Evolutionary conservation across 2,329 filamentous ascomycete species (phyloP).

Genomic region (Colletotrichum scovillei): DNA sequence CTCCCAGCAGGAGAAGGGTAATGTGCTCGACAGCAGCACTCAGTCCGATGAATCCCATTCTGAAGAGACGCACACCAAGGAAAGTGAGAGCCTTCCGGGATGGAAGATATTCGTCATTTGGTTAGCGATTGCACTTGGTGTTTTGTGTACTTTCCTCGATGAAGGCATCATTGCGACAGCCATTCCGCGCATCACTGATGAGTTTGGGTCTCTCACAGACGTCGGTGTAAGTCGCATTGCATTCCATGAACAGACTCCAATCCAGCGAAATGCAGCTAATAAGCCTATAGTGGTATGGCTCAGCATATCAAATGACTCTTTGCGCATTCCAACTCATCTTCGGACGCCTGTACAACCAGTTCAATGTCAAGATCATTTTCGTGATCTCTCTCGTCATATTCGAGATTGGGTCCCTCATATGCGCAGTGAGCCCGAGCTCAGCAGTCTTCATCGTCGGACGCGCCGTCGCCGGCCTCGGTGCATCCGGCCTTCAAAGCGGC

Average conservation of each 20-base stretch:
- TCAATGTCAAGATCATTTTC: constrained; percentile 44
- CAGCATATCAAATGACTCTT: constrained; percentile 42
- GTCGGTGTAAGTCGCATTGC: constrained; percentile 46
- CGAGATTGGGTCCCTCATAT: constrained; percentile 47
- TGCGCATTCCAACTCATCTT: constrained; percentile 42
- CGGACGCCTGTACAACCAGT: constrained; percentile 45
- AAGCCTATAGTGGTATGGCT: constrained; percentile 42
- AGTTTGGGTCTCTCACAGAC: constrained; percentile 53
- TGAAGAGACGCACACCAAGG: accelerated
- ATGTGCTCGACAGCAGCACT: background rate
- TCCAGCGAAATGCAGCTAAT: background rate
- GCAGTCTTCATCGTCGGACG: constrained; percentile 50
- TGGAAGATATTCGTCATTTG: constrained; percentile 20
- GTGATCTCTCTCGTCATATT: constrained; percentile 44
- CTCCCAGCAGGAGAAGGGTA: background rate
- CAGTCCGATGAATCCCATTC: background rate
- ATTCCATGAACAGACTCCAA: background rate
- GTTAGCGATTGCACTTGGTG: constrained; percentile 14
- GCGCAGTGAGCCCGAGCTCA: constrained; percentile 48
- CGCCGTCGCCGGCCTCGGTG: constrained; percentile 49
- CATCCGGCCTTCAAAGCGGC: constrained; percentile 40
- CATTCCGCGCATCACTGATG: constrained; percentile 46
- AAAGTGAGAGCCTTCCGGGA: background rate
- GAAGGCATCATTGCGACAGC: constrained; percentile 50
- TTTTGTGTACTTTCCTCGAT: constrained; percentile 20